Conservation (phyloP, 176 grass and related monocot species). For the Sorghum bicolor region DNA sequence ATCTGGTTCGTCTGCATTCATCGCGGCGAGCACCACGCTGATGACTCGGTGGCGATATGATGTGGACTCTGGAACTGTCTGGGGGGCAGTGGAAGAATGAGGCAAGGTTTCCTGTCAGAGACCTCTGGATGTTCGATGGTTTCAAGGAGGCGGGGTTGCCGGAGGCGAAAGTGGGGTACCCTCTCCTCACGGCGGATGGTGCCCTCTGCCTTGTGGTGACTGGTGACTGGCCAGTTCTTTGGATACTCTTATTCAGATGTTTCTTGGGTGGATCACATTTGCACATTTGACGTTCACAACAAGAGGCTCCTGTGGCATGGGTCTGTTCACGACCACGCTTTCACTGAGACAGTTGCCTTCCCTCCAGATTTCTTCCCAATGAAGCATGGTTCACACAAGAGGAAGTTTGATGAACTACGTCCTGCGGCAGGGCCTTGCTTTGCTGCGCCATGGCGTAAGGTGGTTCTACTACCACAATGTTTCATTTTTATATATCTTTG, state of each 20-base stretch:
- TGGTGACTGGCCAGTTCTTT: not conserved
- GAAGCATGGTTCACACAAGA: not conserved
- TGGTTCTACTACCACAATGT: no score
- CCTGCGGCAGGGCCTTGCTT: not conserved
- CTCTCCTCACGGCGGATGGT: not conserved
- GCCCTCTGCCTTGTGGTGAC: not conserved
- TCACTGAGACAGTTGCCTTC: not conserved
- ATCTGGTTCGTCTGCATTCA: not conserved
- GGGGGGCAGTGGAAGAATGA: not conserved
- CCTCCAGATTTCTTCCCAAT: not conserved
- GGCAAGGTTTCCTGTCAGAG: no score
- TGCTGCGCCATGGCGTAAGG: not conserved
- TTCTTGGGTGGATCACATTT: not conserved
- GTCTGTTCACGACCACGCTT: not conserved
- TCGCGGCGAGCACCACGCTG: no score
- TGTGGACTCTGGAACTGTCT: not conserved
- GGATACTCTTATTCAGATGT: no score
- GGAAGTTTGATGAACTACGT: not conserved
- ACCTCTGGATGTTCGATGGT: not conserved
- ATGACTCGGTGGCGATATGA: not conserved
- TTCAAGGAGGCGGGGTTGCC: not conserved
- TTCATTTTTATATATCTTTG: no score
- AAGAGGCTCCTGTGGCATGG: not conserved
- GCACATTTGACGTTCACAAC: not conserved
- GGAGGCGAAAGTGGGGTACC: not conserved